A percentile compares a stretch with the other conserved stretches of the same genome.
Evolutionary conservation across 306 rosid species (phyloP).

Genomic region (barrel medic (Medicago truncatula)): MtrunA17r5.0-ANR NC_053044.1:31647001-31647500

Average conservation of each 20-base stretch:
- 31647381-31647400: neutral
- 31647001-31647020: slow-evolving; percentile 83
- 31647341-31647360: neutral
- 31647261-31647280: neutral
- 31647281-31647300: neutral
- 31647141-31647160: neutral
- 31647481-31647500: neutral
- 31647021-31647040: slow-evolving; percentile 56
- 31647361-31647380: neutral
- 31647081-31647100: neutral
- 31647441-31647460: neutral
- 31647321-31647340: neutral
- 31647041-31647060: neutral
- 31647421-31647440: neutral
- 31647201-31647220: slow-evolving; percentile 11
- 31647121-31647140: neutral
- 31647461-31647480: neutral
- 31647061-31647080: neutral
- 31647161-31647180: slow-evolving; percentile 7
- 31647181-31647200: neutral
- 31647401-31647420: neutral
- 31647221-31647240: slow-evolving; percentile 2
- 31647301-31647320: neutral
- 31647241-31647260: neutral
- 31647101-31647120: slow-evolving; percentile 8